These are phyloP conservation scores for Hymenoscyphus repandus DNA, from an alignment of 2,329 filamentous ascomycete species.

Conservation along the genomic window DNA sequence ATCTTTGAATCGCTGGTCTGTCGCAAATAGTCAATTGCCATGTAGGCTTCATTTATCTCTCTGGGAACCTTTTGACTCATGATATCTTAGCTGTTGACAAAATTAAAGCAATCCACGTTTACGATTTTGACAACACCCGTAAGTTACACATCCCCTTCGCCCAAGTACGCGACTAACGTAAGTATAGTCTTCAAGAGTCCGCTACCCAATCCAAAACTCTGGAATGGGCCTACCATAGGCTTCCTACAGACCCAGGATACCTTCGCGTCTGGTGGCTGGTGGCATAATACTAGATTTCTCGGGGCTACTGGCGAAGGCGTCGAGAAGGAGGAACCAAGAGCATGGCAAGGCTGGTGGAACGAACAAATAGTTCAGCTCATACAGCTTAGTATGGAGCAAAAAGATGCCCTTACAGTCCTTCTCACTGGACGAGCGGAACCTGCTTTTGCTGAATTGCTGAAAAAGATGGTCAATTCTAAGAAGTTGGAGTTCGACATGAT, in stretches of 20 bases:
- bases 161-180: slow-evolving; percentile 11
- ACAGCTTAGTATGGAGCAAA: slow-evolving; percentile 72
- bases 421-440: slow-evolving; percentile 80
- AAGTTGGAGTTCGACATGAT: slow-evolving; percentile 83
- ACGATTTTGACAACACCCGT: slow-evolving; percentile 98
- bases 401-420: slow-evolving; percentile 78
- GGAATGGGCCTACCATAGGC: slow-evolving; percentile 74
- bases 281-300: slow-evolving; percentile 87
- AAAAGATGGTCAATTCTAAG: slow-evolving; percentile 73
- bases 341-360: slow-evolving; percentile 96
- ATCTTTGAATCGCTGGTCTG: slow-evolving; percentile 78
- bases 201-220: slow-evolving; percentile 81
- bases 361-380: slow-evolving; percentile 82
- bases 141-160: slow-evolving; percentile 31
- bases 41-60: slow-evolving; percentile 37
- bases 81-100: slow-evolving; percentile 48
- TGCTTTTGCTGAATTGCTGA: slow-evolving; percentile 72
- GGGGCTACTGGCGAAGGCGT: slow-evolving; percentile 78
- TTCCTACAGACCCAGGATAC: slow-evolving; percentile 69
- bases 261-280: slow-evolving; percentile 87
- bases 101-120: slow-evolving; percentile 81
- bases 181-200: slow-evolving; percentile 79
- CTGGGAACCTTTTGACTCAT: slow-evolving; percentile 15
- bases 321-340: slow-evolving; percentile 74
- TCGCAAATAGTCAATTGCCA: slow-evolving; percentile 67